A percentile compares a stretch with the other conserved stretches of the same genome.
Evolutionary conservation across 2,329 filamentous ascomycete genomes (phyloP).

Genomic region (Fusarium sambucinum): DNA sequence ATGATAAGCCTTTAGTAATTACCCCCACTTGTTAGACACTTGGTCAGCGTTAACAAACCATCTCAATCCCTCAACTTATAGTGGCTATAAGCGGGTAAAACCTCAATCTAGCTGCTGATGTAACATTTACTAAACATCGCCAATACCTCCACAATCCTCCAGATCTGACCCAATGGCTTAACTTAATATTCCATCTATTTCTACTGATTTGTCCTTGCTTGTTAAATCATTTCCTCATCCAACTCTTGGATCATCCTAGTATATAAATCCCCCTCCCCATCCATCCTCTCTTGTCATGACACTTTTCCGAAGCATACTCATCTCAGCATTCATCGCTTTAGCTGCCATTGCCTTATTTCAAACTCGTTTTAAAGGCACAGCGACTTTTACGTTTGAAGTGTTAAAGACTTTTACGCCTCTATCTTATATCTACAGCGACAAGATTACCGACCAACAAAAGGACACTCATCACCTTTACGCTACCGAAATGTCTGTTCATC

Average conservation of each 20-base stretch:
- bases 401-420: slow-evolving; percentile 21
- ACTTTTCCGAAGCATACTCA: slow-evolving; percentile 46
- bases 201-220: slow-evolving; percentile 40
- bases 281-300: slow-evolving; percentile 49
- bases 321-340: slow-evolving; percentile 49
- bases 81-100: slow-evolving; percentile 12
- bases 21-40: slow-evolving; percentile 30
- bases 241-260: slow-evolving; percentile 14
- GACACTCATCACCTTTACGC: slow-evolving; percentile 48
- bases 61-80: neutral
- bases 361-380: slow-evolving; percentile 40
- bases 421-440: slow-evolving; percentile 3
- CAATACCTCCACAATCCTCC: slow-evolving; percentile 22
- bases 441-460: slow-evolving; percentile 15
- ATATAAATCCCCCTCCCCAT: slow-evolving; percentile 39
- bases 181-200: slow-evolving; percentile 37
- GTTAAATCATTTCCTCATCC: slow-evolving; percentile 32
- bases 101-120: slow-evolving; percentile 41
- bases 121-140: slow-evolving; percentile 46
- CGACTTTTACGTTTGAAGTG: slow-evolving; percentile 36
- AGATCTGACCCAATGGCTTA: slow-evolving; percentile 24
- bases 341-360: slow-evolving; percentile 48
- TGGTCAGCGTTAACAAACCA: slow-evolving; percentile 43
- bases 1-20: slow-evolving; percentile 35
- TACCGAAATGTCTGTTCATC: slow-evolving; percentile 73